These are phyloP conservation scores for Candida gigantensis DNA, from an alignment of 1,139 yeast species.

Conservation along the genomic window DNA sequence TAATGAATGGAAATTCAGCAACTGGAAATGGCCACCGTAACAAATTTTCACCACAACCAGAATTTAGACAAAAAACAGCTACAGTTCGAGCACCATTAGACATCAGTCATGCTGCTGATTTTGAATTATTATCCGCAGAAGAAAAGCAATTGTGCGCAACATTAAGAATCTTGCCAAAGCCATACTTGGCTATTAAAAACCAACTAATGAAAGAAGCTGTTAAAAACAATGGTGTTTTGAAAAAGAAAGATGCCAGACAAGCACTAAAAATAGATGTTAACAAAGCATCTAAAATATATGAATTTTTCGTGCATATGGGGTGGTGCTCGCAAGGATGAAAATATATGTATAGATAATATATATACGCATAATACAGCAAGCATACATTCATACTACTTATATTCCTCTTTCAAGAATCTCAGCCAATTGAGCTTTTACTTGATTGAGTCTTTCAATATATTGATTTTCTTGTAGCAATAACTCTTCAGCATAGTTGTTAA, in stretches of 20 bases:
- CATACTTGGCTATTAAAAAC: slow-evolving; percentile 89
- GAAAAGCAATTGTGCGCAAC: slow-evolving; percentile 86
- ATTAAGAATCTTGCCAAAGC: slow-evolving; percentile 85
- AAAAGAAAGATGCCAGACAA: slow-evolving; percentile 82
- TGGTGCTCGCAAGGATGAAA: slow-evolving; percentile 62
- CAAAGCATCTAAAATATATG: slow-evolving; percentile 86
- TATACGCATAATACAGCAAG: too few relatives aligned
- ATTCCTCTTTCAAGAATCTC: slow-evolving; percentile 7
- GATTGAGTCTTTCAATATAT: slow-evolving; percentile 6
- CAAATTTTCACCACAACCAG: slow-evolving; percentile 36
- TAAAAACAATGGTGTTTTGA: slow-evolving; percentile 78
- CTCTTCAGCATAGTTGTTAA: slow-evolving; percentile 35
- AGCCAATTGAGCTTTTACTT: slow-evolving; percentile 5
- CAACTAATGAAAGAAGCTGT: slow-evolving; percentile 87
- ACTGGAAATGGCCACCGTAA: slow-evolving; percentile 14
- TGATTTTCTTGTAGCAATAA: slow-evolving; percentile 7
- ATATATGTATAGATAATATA: background rate
- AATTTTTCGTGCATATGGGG: slow-evolving; percentile 87
- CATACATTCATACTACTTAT: too few relatives aligned
- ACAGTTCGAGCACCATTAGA: slow-evolving; percentile 59
- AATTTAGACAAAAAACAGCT: slow-evolving; percentile 37
- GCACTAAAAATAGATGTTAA: slow-evolving; percentile 80
- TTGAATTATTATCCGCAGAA: slow-evolving; percentile 75
- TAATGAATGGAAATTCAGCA: slow-evolving; percentile 14
- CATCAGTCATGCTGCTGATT: slow-evolving; percentile 82